Conservation (phyloP, 2,329 filamentous ascomycete species). For the Pseudocercospora fuligena region DNA sequence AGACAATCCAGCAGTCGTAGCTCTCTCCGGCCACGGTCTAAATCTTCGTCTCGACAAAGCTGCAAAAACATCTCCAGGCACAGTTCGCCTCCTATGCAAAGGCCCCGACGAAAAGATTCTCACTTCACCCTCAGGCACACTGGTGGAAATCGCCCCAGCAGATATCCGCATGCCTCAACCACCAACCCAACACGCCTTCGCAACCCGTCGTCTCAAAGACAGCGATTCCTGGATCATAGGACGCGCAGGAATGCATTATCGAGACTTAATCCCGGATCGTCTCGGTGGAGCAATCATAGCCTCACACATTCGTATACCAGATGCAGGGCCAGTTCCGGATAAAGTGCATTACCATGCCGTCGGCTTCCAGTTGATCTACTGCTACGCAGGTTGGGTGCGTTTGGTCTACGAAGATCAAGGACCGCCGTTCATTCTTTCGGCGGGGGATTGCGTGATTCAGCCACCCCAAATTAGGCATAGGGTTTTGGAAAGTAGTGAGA, state of each 20-base stretch:
- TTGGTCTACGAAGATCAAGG: slow-evolving; percentile 26
- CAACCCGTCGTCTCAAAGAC: slow-evolving; percentile 15
- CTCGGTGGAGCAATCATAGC: slow-evolving; percentile 27
- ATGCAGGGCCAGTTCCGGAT: slow-evolving; percentile 23
- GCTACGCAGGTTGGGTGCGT: slow-evolving; percentile 23
- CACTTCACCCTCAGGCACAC: slow-evolving; percentile 22
- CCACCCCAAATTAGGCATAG: slow-evolving; percentile 25
- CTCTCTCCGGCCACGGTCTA: slow-evolving; percentile 21
- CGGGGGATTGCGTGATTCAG: slow-evolving; percentile 26
- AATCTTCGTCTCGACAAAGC: slow-evolving; percentile 21
- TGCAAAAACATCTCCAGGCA: slow-evolving; percentile 3
- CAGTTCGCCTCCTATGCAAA: slow-evolving; percentile 16
- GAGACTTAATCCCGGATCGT: slow-evolving; percentile 22
- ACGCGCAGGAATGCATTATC: slow-evolving; percentile 25
- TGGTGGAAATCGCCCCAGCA: slow-evolving; percentile 14
- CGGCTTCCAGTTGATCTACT: slow-evolving; percentile 25
- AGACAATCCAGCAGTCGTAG: slow-evolving; percentile 20
- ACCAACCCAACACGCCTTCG: slow-evolving; percentile 18
- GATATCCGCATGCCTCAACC: slow-evolving; percentile 13
- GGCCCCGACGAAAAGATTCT: neutral
- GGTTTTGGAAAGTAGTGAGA: slow-evolving; percentile 18
- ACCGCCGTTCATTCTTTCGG: slow-evolving; percentile 20
- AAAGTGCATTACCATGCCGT: slow-evolving; percentile 24
- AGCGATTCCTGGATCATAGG: slow-evolving; percentile 21
- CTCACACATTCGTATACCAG: slow-evolving; percentile 24